These are phyloP conservation scores for Lipomyces sp. DNA, from an alignment of 805 yeast species.

Conservation along the genomic window DNA sequence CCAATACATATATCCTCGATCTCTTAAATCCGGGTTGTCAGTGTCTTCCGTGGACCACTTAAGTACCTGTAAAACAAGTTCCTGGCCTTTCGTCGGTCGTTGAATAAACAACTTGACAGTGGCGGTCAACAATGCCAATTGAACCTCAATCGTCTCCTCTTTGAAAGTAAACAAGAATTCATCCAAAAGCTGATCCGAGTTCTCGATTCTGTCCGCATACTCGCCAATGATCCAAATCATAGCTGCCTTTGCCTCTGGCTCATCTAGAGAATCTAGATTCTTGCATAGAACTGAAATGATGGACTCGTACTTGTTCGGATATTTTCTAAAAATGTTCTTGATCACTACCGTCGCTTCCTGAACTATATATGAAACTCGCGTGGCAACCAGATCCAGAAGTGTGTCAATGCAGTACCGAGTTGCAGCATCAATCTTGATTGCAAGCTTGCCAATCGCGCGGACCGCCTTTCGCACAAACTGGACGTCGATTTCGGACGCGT, in stretches of 20 bases:
- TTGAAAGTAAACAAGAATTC: slow-evolving; percentile 54
- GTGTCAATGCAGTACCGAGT: slow-evolving; percentile 68
- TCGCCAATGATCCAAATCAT: slow-evolving; percentile 86
- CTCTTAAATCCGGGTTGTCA: slow-evolving; percentile 84
- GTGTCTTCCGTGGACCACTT: slow-evolving; percentile 73
- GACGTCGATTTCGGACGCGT: slow-evolving; percentile 84
- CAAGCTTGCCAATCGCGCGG: slow-evolving; percentile 86
- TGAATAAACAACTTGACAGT: slow-evolving; percentile 68
- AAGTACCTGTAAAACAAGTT: slow-evolving; percentile 61
- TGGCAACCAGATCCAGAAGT: slow-evolving; percentile 61
- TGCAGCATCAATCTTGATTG: slow-evolving; percentile 70
- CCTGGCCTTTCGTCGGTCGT: slow-evolving; percentile 59
- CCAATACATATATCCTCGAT: slow-evolving; percentile 86
- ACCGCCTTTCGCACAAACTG: slow-evolving; percentile 87
- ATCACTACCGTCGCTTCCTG: slow-evolving; percentile 81
- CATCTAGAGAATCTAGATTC: slow-evolving; percentile 61
- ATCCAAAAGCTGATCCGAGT: slow-evolving; percentile 51
- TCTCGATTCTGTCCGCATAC: slow-evolving; percentile 56
- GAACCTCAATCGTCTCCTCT: slow-evolving; percentile 75
- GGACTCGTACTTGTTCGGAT: slow-evolving; percentile 62
- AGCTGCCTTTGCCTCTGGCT: slow-evolving; percentile 78
- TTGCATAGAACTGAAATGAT: slow-evolving; percentile 52
- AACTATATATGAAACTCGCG: slow-evolving; percentile 71
- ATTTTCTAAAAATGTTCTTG: slow-evolving; percentile 75
- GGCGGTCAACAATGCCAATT: slow-evolving; percentile 73